Conservation (phyloP, 1,139 yeast genomes). For the Candida buenavistaensis region DNA sequence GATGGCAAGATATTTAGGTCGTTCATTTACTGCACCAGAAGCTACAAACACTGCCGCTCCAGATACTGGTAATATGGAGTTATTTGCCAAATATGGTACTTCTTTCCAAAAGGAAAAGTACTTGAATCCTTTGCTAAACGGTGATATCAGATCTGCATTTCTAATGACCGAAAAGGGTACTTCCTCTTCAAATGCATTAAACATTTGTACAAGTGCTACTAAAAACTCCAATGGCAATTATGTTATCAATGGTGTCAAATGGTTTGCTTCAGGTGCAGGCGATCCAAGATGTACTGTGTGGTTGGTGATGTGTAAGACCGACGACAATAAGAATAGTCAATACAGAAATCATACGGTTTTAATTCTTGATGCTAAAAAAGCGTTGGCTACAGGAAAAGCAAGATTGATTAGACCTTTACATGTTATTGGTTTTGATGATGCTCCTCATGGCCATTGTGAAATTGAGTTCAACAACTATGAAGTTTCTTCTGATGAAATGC, state of each 20-base stretch:
- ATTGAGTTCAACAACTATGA: conserved; percentile 54
- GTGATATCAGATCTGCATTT: conserved; percentile 65
- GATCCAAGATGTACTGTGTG: conserved; percentile 65
- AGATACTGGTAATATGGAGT: conserved; percentile 77
- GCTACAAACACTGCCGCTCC: conserved; percentile 69
- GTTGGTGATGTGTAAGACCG: conserved; percentile 69
- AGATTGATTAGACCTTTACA: conserved; percentile 53
- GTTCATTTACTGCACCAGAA: conserved; percentile 57
- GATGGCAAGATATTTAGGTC: conserved; percentile 70
- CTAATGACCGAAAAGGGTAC: conserved; percentile 71
- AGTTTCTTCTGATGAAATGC: conserved; percentile 44
- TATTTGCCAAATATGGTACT: conserved; percentile 60
- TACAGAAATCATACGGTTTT: conserved; percentile 63
- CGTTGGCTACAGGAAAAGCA: conserved; percentile 53
- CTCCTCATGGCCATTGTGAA: conserved; percentile 76
- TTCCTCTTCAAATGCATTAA: conserved; percentile 68
- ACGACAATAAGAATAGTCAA: conserved; percentile 28
- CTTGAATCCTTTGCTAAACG: conserved; percentile 58
- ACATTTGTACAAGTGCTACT: conserved; percentile 53
- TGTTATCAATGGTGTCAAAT: conserved; percentile 64
- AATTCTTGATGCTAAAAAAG: conserved; percentile 55
- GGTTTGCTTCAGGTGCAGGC: conserved; percentile 80
- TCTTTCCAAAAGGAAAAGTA: conserved; percentile 52
- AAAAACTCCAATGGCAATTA: conserved; percentile 48
- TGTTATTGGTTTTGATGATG: conserved; percentile 69